These are phyloP conservation scores for Dactylis glomerata DNA, from an alignment of 176 grass and related monocot genomes.

Conservation along the genomic window DNA sequence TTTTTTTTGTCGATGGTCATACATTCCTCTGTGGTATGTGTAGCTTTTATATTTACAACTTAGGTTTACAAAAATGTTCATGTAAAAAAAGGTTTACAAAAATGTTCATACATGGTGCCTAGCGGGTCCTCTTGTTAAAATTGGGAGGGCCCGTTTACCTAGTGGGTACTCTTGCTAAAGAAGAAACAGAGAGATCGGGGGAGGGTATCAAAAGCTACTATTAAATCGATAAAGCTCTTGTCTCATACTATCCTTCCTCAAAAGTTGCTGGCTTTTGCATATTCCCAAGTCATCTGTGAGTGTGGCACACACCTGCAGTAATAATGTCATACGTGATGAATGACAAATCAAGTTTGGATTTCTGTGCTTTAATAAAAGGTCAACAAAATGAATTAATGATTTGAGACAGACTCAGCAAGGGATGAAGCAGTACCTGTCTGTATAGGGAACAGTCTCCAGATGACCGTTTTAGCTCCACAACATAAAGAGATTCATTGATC, in stretches of 20 bases:
- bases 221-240: conserved; percentile 38
- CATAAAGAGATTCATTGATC: conserved; percentile 69
- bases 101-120: conserved; percentile 1
- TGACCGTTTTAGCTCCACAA: conserved; percentile 78
- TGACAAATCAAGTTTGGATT: background rate
- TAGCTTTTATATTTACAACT: conserved; percentile 32
- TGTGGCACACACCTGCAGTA: conserved; percentile 69
- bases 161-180: background rate
- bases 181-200: background rate
- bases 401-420: conserved; percentile 8
- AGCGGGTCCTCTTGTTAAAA: conserved; percentile 1
- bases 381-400: background rate
- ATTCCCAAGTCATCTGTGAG: conserved; percentile 58
- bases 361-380: background rate
- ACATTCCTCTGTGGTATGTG: background rate
- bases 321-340: background rate
- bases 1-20: background rate
- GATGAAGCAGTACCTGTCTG: conserved; percentile 49
- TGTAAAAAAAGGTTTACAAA: conserved; percentile 20
- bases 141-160: background rate
- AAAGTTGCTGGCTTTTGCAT: conserved; percentile 46
- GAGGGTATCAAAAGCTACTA: conserved; percentile 41
- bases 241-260: conserved; percentile 40
- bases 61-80: conserved; percentile 5
- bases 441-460: conserved; percentile 71